Percentiles rank a stretch among this genome's conserved stretches.
Conservation (phyloP, 768 basidiomycete species). For the Cantharellus cinnabarinus region DNA sequence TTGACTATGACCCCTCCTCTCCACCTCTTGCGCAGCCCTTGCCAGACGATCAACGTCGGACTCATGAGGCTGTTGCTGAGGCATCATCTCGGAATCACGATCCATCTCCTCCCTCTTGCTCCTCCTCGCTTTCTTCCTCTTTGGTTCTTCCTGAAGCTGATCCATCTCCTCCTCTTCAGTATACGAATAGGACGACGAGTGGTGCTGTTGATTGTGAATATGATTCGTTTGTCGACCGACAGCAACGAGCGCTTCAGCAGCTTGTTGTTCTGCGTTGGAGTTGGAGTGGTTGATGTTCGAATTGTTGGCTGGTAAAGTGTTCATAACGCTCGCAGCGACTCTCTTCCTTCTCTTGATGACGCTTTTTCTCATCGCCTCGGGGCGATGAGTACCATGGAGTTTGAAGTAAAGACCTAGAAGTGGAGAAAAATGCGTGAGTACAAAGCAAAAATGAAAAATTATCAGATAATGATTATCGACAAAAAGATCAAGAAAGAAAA, state of each 20-base stretch:
- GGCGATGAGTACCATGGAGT: constrained; percentile 88
- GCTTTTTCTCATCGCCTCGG: constrained; percentile 97
- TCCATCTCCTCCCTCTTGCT: not conserved
- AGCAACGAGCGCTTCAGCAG: constrained; percentile 72
- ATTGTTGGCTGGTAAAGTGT: not conserved
- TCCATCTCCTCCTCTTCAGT: constrained; percentile 16
- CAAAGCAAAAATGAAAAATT: not conserved
- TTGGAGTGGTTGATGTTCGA: constrained; percentile 1
- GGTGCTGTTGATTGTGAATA: not conserved
- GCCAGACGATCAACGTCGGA: too few species aligned
- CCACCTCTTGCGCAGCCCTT: too few species aligned
- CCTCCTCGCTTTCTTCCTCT: constrained; percentile 6
- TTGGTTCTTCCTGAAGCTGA: not conserved
- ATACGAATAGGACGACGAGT: constrained; percentile 13
- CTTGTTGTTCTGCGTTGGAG: constrained; percentile 42
- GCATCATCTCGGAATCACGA: too few species aligned
- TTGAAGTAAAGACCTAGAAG: constrained; percentile 85
- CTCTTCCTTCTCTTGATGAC: constrained; percentile 97
- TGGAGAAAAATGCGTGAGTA: not conserved
- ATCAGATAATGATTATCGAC: not conserved
- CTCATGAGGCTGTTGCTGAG: too few species aligned
- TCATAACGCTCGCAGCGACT: constrained; percentile 33
- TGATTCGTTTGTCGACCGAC: constrained; percentile 33
- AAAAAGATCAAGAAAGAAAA: not conserved
- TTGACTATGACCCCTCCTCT: too few species aligned